A percentile compares a stretch with the other conserved stretches of the same genome.
Evolutionary conservation across 139 green algal species (phyloP).

Genomic region (Chlamydomonas asymmetrica): DNA sequence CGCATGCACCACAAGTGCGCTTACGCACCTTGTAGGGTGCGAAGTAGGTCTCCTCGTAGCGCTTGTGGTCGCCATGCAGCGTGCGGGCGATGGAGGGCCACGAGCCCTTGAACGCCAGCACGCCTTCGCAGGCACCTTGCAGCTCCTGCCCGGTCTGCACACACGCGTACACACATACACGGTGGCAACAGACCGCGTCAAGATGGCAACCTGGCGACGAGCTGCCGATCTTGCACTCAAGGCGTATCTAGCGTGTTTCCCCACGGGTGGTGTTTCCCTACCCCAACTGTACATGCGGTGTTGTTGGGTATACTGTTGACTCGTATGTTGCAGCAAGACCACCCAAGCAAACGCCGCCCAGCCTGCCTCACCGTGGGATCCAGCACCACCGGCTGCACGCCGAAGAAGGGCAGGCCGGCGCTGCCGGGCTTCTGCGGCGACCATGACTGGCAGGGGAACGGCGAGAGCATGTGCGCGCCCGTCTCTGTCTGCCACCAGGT

Average conservation of each 20-base stretch:
- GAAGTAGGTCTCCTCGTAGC: constrained; percentile 97
- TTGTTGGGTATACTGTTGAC: too few relatives aligned
- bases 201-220: too few relatives aligned
- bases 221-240: too few relatives aligned
- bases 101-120: constrained; percentile 29
- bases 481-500: constrained; percentile 98
- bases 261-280: too few relatives aligned
- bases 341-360: neutral
- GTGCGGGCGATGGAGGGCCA: constrained; percentile 92
- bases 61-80: constrained; percentile 84
- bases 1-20: neutral
- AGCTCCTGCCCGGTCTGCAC: too few relatives aligned
- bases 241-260: too few relatives aligned
- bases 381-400: constrained; percentile 87
- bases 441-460: constrained; percentile 57
- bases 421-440: constrained; percentile 83
- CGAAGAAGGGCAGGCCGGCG: constrained; percentile 92
- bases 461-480: constrained; percentile 84
- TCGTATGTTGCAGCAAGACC: too few relatives aligned
- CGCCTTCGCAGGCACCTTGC: neutral
- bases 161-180: too few relatives aligned
- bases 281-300: too few relatives aligned
- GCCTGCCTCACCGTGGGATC: constrained; percentile 73
- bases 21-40: constrained; percentile 63
- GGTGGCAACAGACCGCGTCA: neutral